Conservation (phyloP, 1,284 basidiomycete genomes). For the Cryptococcus sp. region DNA sequence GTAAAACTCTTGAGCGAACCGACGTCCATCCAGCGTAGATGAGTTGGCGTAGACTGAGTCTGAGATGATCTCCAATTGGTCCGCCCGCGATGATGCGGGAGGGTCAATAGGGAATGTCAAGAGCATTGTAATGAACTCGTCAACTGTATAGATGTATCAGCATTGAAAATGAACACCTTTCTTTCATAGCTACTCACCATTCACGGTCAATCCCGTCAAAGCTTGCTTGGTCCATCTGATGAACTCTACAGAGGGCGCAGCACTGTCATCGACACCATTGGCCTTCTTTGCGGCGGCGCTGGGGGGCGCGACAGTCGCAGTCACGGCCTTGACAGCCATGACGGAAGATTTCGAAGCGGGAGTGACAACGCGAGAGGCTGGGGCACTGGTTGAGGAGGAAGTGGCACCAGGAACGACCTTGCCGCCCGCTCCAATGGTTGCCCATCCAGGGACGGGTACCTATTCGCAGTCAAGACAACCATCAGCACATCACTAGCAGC, state of each 20-base stretch:
- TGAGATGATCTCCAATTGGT: slow-evolving; percentile 81
- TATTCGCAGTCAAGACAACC: background rate
- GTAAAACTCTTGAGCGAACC: slow-evolving; percentile 90
- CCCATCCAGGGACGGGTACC: slow-evolving; percentile 67
- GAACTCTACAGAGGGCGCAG: slow-evolving; percentile 80
- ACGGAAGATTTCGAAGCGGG: slow-evolving; percentile 3
- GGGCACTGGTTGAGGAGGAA: slow-evolving; percentile 27
- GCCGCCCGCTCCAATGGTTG: slow-evolving; percentile 77
- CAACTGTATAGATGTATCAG: slow-evolving; percentile 60
- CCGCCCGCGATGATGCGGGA: slow-evolving; percentile 59
- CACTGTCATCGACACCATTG: slow-evolving; percentile 61
- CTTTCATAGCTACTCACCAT: slow-evolving; percentile 60
- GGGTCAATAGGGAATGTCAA: slow-evolving; percentile 87
- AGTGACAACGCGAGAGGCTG: slow-evolving; percentile 12
- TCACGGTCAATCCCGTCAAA: slow-evolving; percentile 81
- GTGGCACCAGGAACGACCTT: slow-evolving; percentile 57
- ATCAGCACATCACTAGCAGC: background rate
- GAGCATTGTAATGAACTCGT: slow-evolving; percentile 89
- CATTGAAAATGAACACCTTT: slow-evolving; percentile 6
- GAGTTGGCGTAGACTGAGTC: slow-evolving; percentile 92
- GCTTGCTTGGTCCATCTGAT: slow-evolving; percentile 87
- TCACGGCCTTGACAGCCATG: slow-evolving; percentile 16
- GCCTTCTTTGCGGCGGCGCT: slow-evolving; percentile 23
- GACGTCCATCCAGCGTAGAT: slow-evolving; percentile 88
- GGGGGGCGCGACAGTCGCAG: slow-evolving; percentile 15